phyloP scores from a whole-genome alignment of 768 basidiomycete genomes.

The Lactifluus rugatus region DNA sequence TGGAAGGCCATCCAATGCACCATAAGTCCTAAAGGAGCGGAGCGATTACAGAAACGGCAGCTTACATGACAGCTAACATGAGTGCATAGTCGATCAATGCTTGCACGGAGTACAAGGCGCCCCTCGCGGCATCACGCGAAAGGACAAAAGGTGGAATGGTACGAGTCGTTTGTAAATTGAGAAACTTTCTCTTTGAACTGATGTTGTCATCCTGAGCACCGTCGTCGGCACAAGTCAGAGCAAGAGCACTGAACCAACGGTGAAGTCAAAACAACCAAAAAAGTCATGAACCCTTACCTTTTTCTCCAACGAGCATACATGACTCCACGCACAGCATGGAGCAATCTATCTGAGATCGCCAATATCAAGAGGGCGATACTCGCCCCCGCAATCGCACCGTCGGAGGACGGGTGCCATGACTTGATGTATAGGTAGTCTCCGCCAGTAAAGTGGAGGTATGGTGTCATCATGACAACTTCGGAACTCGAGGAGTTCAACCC shows the following conservation, averaged over 20 bases:
- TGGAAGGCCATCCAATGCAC: not conserved
- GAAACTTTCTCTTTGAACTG: not conserved
- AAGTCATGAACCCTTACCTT: conserved; percentile 32
- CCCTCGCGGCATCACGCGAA: conserved; percentile 62
- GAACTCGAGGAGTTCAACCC: conserved; percentile 13
- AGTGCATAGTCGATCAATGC: conserved; percentile 54
- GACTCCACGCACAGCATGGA: conserved; percentile 45
- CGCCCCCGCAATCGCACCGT: conserved; percentile 64
- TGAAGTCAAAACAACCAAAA: not conserved
- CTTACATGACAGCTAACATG: conserved; percentile 80
- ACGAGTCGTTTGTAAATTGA: conserved; percentile 23
- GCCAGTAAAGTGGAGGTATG: conserved; percentile 59
- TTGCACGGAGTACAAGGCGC: conserved; percentile 53
- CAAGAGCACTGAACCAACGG: not conserved
- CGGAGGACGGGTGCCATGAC: conserved; percentile 55
- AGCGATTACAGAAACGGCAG: conserved; percentile 12
- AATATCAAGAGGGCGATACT: conserved; percentile 62
- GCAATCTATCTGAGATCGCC: conserved; percentile 59
- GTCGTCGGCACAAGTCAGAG: not conserved
- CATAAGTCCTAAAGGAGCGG: conserved; percentile 10
- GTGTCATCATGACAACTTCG: conserved; percentile 40
- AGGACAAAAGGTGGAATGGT: conserved; percentile 54
- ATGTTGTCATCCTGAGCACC: not conserved
- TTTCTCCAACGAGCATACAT: conserved; percentile 50
- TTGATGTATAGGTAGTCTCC: conserved; percentile 61